A percentile compares a stretch with the other conserved stretches of the same genome.
Conservation (phyloP, 2,329 filamentous ascomycete species). For the Phialemoniopsis sp. region DNA sequence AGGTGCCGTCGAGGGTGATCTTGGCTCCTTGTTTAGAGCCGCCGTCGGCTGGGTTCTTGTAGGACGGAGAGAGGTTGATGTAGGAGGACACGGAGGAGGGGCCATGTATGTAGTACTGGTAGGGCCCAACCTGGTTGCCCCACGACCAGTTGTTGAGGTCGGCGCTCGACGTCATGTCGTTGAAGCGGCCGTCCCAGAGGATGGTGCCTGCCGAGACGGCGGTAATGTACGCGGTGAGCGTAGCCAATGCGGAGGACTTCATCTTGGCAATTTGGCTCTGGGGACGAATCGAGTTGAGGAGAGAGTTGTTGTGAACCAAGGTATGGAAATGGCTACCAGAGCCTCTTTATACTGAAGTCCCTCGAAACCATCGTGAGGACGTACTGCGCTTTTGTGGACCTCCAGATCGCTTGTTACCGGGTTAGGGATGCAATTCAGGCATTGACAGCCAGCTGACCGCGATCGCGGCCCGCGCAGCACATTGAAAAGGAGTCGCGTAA, state of each 20-base stretch:
- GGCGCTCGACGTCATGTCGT: slow-evolving; percentile 42
- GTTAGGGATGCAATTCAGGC: too few relatives aligned
- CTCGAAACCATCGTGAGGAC: too few relatives aligned
- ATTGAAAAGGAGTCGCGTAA: too few relatives aligned
- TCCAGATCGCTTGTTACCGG: too few relatives aligned
- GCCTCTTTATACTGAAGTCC: too few relatives aligned
- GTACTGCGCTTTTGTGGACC: too few relatives aligned
- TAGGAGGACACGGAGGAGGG: slow-evolving; percentile 46
- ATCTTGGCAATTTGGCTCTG: slow-evolving; percentile 8
- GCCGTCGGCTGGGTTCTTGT: slow-evolving; percentile 58
- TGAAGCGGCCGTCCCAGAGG: slow-evolving; percentile 59
- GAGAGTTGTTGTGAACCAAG: too few relatives aligned
- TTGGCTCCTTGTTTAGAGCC: slow-evolving; percentile 57
- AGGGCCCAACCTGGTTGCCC: slow-evolving; percentile 58
- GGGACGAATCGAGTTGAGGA: background rate
- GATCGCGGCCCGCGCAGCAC: too few relatives aligned
- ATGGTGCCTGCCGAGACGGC: slow-evolving; percentile 35
- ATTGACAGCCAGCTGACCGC: too few relatives aligned
- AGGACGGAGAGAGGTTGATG: slow-evolving; percentile 50
- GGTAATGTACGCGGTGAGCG: slow-evolving; percentile 9
- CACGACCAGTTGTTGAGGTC: slow-evolving; percentile 58
- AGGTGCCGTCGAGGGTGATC: slow-evolving; percentile 54
- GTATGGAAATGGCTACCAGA: too few relatives aligned
- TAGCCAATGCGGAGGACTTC: slow-evolving; percentile 14
- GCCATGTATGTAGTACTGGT: slow-evolving; percentile 72